phyloP scores from a whole-genome alignment of 345 rosid species.

The Eucalyptus polyanthemos region DNA sequence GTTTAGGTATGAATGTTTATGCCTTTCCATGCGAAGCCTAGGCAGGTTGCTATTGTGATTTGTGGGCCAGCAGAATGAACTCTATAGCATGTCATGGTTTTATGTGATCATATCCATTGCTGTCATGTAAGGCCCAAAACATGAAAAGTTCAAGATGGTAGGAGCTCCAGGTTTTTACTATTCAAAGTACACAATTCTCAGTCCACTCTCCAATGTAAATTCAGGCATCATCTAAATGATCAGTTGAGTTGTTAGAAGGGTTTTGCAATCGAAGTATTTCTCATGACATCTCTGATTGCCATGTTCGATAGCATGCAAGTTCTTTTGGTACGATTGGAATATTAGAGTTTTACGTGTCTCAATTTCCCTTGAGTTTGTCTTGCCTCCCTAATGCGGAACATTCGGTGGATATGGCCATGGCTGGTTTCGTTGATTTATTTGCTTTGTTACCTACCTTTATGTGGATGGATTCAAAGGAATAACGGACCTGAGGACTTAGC shows the following conservation, averaged over 20 bases:
- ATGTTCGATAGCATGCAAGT: background rate
- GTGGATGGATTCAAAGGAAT: background rate
- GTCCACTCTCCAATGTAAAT: background rate
- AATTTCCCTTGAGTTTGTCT: background rate
- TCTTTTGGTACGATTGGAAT: background rate
- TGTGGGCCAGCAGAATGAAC: background rate
- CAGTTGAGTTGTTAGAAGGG: background rate
- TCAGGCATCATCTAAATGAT: background rate
- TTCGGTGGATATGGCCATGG: background rate
- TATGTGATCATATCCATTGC: no score
- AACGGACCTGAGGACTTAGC: background rate
- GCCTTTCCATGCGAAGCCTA: background rate
- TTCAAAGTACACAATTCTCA: background rate
- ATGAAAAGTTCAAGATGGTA: no score
- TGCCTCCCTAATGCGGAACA: background rate
- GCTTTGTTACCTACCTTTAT: background rate
- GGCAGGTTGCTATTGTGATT: background rate
- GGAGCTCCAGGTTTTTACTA: background rate
- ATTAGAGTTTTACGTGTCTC: background rate
- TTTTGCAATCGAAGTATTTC: background rate
- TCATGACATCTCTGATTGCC: background rate
- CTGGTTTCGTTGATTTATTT: no score
- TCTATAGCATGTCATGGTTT: no score
- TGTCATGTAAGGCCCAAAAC: no score
- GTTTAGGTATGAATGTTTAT: constrained; percentile 37